These are phyloP conservation scores for Botrytis pseudocinerea DNA, from an alignment of 2,329 filamentous ascomycete species.

Conservation along the genomic window DNA sequence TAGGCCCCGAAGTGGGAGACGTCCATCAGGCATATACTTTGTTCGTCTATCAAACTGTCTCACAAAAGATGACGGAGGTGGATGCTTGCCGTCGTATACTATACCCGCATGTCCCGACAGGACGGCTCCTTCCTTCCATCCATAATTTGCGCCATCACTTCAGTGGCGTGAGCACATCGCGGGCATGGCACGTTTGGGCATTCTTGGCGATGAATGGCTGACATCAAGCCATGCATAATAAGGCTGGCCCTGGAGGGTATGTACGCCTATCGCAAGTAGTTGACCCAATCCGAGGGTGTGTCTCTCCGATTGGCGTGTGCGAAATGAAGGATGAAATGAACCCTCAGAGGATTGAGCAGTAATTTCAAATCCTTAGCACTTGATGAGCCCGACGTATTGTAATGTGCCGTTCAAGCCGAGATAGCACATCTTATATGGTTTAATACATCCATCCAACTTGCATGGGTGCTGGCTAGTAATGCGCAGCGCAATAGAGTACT, in stretches of 20 bases:
- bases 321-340: neutral
- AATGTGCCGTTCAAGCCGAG: neutral
- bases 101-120: neutral
- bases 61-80: neutral
- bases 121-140: neutral
- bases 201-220: constrained; percentile 26
- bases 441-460: neutral
- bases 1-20: neutral
- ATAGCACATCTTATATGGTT: neutral
- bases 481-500: neutral
- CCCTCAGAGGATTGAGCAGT: neutral
- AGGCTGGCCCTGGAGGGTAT: neutral
- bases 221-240: neutral
- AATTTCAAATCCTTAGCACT: neutral
- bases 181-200: constrained; percentile 22
- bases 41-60: neutral
- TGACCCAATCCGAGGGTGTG: neutral
- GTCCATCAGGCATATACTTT: neutral
- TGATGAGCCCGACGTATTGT: neutral
- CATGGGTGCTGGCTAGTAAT: neutral
- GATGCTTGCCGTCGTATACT: too few relatives aligned
- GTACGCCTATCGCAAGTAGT: neutral
- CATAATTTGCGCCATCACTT: constrained; percentile 1
- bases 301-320: neutral
- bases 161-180: neutral